A percentile compares a stretch with the other conserved stretches of the same genome.
These are phyloP conservation scores for Penicillium chermesinum DNA, from an alignment of 495 filamentous ascomycete species.

Conservation along the genomic window DNA sequence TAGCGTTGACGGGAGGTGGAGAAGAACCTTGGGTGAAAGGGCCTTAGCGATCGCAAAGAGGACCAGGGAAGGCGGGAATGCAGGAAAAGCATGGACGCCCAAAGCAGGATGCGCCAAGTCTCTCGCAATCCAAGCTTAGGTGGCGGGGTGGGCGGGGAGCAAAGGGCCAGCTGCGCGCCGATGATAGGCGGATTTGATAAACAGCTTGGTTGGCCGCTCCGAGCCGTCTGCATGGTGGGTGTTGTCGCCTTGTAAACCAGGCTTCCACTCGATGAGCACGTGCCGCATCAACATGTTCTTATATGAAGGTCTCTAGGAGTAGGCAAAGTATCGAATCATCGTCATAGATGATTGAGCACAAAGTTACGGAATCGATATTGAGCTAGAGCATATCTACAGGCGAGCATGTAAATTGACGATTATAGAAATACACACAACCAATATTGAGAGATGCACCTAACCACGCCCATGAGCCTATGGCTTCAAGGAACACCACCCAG, in stretches of 20 bases:
- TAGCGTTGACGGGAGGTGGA: conserved; percentile 32
- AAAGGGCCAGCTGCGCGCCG: background rate
- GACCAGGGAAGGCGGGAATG: conserved; percentile 33
- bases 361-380: too few species aligned
- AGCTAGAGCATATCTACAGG: too few species aligned
- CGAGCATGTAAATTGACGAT: too few species aligned
- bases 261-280: background rate
- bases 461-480: too few species aligned
- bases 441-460: too few species aligned
- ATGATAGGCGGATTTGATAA: background rate
- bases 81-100: conserved; percentile 40
- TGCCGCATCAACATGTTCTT: background rate
- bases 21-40: conserved; percentile 32
- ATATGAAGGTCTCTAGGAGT: too few species aligned
- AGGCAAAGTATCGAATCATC: too few species aligned
- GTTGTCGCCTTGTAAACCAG: background rate
- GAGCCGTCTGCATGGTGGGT: background rate
- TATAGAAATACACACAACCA: too few species aligned
- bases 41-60: conserved; percentile 32
- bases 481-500: too few species aligned
- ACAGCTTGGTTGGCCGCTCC: background rate
- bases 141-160: background rate
- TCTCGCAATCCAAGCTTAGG: background rate
- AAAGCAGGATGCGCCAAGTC: background rate
- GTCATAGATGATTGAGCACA: too few species aligned